Base-by-base conservation (phyloP, 2,329 filamentous ascomycete genomes). In the Trichocomaceae sp. region DNA sequence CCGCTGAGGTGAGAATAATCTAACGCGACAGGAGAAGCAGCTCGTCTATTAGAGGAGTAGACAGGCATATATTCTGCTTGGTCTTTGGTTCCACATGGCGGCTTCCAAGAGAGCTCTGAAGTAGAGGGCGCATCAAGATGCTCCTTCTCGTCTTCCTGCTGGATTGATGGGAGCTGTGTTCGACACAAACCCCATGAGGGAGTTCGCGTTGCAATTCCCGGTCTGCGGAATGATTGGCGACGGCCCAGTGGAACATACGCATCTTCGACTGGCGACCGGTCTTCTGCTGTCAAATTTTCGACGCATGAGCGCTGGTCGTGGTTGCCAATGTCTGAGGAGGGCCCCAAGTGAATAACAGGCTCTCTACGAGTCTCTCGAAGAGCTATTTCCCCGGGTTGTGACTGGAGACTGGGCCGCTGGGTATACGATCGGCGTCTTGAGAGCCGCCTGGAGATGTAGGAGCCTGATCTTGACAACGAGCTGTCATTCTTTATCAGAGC, bases 1-100 rank as follows among this genome's bases (percentile, higher is more conserved):
- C 64, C 65, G 17, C 70, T 70, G n/a, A 73, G 56, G 54, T 72
- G 70, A n/a, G 70, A 71, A 54, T 73, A 73, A 44, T 61, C 65
- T 47, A 60, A 63, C 41, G 64, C 69, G 56, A 47, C 64, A 37
- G 54, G 70, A 55, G 61, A 70, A 56, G 55, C 58, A 47, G 57
- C 66, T 47, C 62, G 65, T 42, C 26, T 45, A 35, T 60, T 46
- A 13, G 56, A 49, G 33, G 13, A 47, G 26, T 5, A 56, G 49
- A 47, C 59, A 42, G 8, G 58, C 46, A 51, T 55, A 48, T 41
- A 61, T 53, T 22, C 50, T 49, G n/a, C 52, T 39, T 37, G 35
- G 44, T 61, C 61, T 17, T 60, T 52, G 17, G 37, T 39, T 13
- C 55, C 39, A 20, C 37, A 44, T n/a, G 62, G 51, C 9, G 63